phyloP scores from a whole-genome alignment of 2,329 filamentous ascomycete species.

The Pyrenochaeta sp. region DNA sequence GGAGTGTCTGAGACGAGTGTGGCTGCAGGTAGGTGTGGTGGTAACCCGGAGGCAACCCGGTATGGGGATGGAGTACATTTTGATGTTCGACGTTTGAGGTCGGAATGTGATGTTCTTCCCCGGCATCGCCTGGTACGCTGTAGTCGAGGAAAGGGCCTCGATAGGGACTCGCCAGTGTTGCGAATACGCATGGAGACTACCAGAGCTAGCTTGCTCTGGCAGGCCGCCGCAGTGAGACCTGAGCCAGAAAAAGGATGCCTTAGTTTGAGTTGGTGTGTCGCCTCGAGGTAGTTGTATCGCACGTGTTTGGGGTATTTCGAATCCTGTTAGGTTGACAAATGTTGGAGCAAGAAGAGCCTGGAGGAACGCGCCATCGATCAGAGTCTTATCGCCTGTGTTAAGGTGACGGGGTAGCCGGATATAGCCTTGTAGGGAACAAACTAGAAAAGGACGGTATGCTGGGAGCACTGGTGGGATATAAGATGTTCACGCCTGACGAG shows the following conservation, averaged over 20 bases:
- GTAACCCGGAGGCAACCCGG: conserved; percentile 45
- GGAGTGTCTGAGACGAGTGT: conserved; percentile 48
- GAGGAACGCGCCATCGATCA: conserved; percentile 47
- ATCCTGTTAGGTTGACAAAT: conserved; percentile 54
- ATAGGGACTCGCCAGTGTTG: conserved; percentile 60
- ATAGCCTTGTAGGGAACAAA: conserved; percentile 49
- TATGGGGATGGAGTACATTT: conserved; percentile 51
- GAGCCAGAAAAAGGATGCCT: conserved; percentile 51
- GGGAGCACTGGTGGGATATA: conserved; percentile 52
- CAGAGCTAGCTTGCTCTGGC: conserved; percentile 60
- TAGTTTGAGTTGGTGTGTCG: conserved; percentile 46
- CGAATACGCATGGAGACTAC: conserved; percentile 61
- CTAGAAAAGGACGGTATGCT: conserved; percentile 36
- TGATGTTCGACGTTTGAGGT: conserved; percentile 54
- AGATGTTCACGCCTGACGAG: conserved; percentile 46
- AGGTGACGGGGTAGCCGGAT: conserved; percentile 48
- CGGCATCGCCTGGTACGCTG: conserved; percentile 54
- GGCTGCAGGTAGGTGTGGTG: conserved; percentile 50
- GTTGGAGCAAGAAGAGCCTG: conserved; percentile 47
- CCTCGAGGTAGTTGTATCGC: conserved; percentile 49
- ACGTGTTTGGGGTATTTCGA: conserved; percentile 51
- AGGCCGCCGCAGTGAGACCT: conserved; percentile 56
- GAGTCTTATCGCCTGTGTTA: conserved; percentile 51
- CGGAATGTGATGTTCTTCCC: conserved; percentile 51
- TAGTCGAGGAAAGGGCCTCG: conserved; percentile 59